Evolutionary conservation across 1,284 basidiomycete species (phyloP), one percentile per base, ranked within the genome.

Genomic region (Austropuccinia psidii): DNA sequence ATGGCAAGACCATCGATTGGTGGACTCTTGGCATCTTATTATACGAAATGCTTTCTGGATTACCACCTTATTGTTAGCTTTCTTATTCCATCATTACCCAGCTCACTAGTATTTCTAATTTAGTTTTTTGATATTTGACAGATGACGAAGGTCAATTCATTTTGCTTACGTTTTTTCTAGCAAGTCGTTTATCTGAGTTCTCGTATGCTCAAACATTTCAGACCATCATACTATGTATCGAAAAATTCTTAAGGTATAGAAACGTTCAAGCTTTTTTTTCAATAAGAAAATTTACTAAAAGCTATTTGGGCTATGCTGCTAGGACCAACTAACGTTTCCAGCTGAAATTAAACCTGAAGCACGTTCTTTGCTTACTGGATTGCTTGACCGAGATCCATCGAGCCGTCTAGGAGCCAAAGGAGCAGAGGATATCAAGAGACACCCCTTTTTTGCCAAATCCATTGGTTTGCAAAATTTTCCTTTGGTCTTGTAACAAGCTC

Each of bases 361-460:
- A n/a, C 87, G 87, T 64, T 90, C 98, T 81, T 89, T 99, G 78
- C 96, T 98, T 87, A 86, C 89, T 78, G 84, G 88, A 24, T 85
- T 98, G 35, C 85, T 98, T 85, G 89, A 88, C 58, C 85, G 88
- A 55, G 90, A 98, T 80, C 89, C 92, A 1, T 83, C 84, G 54
- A 84, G 85, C 65, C 89, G 96, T 62, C 85, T 99, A 8, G 96
- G 96, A 45, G 87, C 88, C 4, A 86, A 88, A 68, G 96, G 95
- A 35, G 90, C 93, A 0, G 88, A 89, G 13, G 95, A 98, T 82
- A 93, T 98, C 80, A 97, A 93, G 82, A 83, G 83, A 0, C 96
- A 99, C 79, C 87, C 91, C 0, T 97, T 93, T 84, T 91, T 98
- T 78, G 83, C 86, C 37, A 90, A 87, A 31, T 88, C 52, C 8